Evolutionary conservation across 208 protist species (phyloP).

Genomic region (Trypanosomatidae sp.): DNA sequence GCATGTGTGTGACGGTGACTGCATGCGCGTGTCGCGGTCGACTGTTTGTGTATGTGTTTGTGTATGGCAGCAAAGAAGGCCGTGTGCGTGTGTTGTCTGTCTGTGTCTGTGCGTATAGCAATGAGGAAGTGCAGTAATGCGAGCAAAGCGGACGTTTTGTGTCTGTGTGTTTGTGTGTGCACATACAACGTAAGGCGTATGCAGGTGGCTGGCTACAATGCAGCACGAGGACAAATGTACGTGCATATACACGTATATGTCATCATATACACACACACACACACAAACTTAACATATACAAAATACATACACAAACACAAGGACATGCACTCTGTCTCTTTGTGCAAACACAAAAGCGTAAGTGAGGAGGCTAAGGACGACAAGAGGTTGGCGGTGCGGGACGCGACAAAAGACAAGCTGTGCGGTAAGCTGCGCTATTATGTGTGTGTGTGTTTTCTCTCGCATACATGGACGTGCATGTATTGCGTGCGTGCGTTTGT

Average conservation of each 20-base stretch:
- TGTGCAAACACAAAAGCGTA: no score
- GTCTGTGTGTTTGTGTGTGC: neutral
- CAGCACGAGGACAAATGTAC: neutral
- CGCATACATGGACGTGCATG: no score
- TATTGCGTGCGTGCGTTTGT: no score
- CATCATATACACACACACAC: neutral
- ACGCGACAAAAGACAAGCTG: no score
- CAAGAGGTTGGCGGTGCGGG: no score
- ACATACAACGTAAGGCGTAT: neutral
- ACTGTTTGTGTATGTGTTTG: neutral
- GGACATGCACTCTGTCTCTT: neutral
- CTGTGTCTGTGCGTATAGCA: no score
- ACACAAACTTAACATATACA: neutral
- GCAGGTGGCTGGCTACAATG: neutral
- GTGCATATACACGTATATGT: constrained; percentile 1
- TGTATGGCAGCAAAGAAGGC: no score
- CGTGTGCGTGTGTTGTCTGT: no score
- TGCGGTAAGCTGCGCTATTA: no score
- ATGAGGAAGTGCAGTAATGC: neutral
- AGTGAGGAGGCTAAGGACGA: no score
- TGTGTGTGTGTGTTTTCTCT: no score
- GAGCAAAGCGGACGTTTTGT: neutral
- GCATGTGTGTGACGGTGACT: no score
- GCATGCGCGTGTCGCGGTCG: neutral
- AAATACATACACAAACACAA: neutral